Percentiles rank a stretch among this genome's conserved stretches.
Conservation (phyloP, 1,139 yeast species). For the Hyphopichia wangnamkhiaoensis region DNA sequence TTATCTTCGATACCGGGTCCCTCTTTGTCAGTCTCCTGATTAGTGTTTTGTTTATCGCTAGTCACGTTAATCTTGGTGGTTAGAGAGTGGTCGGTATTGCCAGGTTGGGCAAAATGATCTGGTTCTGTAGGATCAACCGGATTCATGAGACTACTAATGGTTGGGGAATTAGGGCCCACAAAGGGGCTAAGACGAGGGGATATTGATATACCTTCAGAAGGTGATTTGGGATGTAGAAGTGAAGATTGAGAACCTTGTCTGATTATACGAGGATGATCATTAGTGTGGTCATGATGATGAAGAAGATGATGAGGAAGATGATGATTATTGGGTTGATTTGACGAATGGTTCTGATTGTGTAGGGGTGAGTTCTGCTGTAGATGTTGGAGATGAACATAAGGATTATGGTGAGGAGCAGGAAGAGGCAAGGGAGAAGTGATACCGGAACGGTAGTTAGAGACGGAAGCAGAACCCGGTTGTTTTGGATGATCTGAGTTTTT, state of each 20-base stretch:
- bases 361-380: no score
- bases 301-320: not conserved
- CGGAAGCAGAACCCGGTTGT: not conserved
- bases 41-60: not conserved
- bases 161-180: constrained; percentile 12
- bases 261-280: not conserved
- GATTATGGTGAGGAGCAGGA: no score
- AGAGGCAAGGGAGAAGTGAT: no score
- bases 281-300: not conserved
- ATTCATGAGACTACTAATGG: constrained; percentile 13
- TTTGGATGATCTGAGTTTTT: not conserved
- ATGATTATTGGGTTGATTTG: constrained; percentile 9
- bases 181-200: constrained; percentile 1
- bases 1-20: not conserved
- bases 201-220: no score
- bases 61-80: no score
- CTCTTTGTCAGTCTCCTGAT: not conserved
- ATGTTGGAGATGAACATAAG: no score
- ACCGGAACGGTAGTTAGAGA: no score
- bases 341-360: no score
- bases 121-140: constrained; percentile 1
- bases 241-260: no score
- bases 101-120: not conserved
- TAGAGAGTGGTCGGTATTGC: no score
- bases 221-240: no score